Percentiles rank a stretch among this genome's conserved stretches.
Evolutionary conservation across 805 yeast genomes (phyloP).

Genomic region (Zygotorulaspora danielsina): DNA sequence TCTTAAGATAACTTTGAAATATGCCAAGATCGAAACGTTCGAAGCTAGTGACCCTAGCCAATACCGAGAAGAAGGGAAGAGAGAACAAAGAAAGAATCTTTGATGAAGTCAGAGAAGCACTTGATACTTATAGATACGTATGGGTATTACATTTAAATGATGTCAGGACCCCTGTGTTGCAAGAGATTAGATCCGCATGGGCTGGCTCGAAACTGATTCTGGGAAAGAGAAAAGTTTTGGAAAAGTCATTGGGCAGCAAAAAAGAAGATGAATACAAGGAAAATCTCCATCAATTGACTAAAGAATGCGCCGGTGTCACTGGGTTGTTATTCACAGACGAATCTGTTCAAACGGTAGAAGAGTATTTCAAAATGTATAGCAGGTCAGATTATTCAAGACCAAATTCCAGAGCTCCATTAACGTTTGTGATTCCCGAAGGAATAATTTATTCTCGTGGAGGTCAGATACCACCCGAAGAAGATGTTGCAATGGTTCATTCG

Average conservation of each 20-base stretch:
- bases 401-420: slow-evolving; percentile 75
- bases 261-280: slow-evolving; percentile 89
- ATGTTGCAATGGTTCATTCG: slow-evolving; percentile 94
- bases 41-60: slow-evolving; percentile 90
- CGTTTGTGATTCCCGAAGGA: slow-evolving; percentile 85
- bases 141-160: slow-evolving; percentile 88
- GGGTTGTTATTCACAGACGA: slow-evolving; percentile 91
- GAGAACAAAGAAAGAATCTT: slow-evolving; percentile 89
- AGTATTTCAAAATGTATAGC: slow-evolving; percentile 75
- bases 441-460: slow-evolving; percentile 94
- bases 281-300: slow-evolving; percentile 66
- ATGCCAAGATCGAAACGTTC: slow-evolving; percentile 99
- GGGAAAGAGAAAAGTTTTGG: slow-evolving; percentile 91
- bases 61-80: slow-evolving; percentile 92
- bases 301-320: slow-evolving; percentile 66
- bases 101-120: slow-evolving; percentile 79
- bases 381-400: slow-evolving; percentile 87
- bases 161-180: slow-evolving; percentile 93
- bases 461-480: slow-evolving; percentile 82
- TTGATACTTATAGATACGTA: slow-evolving; percentile 70
- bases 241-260: slow-evolving; percentile 85
- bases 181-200: slow-evolving; percentile 92
- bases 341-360: slow-evolving; percentile 77
- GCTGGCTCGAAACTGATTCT: slow-evolving; percentile 79
- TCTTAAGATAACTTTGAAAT: too few relatives aligned